Base-by-base conservation (phyloP, 2,329 filamentous ascomycete genomes). In the Nothophaeocryptopus gaeumannii region DNA sequence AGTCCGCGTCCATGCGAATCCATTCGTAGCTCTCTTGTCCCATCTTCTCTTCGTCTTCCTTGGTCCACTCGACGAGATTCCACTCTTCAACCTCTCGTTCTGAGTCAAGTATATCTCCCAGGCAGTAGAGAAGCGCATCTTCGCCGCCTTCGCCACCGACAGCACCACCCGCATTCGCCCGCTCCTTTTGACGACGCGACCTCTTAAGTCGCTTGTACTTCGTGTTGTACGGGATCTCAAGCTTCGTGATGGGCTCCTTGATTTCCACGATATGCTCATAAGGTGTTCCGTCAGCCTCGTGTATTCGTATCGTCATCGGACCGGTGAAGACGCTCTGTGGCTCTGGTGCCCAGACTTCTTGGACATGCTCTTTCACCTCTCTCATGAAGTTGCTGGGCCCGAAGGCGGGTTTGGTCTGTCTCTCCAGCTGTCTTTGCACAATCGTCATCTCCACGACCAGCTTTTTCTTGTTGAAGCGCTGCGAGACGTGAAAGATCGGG, bases 251-350 rank as follows among this genome's bases (percentile, higher is more conserved):
- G 26, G 86, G 85, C 59, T 96, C 90, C 53, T 90, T 90, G 66
- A 99, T 95, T 63, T 96, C 89, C 30, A 97, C 85, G 55, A 96
- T 96, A 66, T 99, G 93, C 67, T 99, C 93, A 65, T 99, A 99
- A 2, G 93, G 93, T 0, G 93, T 97, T 8, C 93, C 93, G 64
- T 99, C 95, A 16, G 93, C 93, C 73, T 99, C 93, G 71, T 99
- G 93, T 55, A 99, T 96, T 30, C 93, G 81, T 56, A 99, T 92
- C 0, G 93, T 99, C 88, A 99, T 96, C 0, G 93, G 92, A 0
- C 93, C 93, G 1, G 90, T 93, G 63, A 97, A 97, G 1, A 89
- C 79, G n/a, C 84, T 80, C 26, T 66, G 65, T 2, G 60, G 50
- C 46, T 65, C 66, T 57, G 89, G 88, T 12, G 89, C 74, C 45